Base-by-base conservation (phyloP, 2,329 filamentous ascomycete species). In the Claviceps pazoutovae region DNA sequence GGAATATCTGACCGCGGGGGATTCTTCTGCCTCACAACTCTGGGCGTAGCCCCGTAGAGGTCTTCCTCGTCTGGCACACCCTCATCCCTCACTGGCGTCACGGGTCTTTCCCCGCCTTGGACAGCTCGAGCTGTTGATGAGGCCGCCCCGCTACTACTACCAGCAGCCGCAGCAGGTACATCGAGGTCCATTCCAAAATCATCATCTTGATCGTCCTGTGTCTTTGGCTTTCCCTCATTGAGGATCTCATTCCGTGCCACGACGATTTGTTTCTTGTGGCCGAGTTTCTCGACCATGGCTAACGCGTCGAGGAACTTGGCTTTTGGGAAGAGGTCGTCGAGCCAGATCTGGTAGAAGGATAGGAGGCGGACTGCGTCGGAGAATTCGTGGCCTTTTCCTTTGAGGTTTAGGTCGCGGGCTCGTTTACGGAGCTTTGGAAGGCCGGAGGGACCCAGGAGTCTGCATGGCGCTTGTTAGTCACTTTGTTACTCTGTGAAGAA, bases 371-470 rank as follows among this genome's bases (percentile, higher is more conserved):
- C 79, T 11, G 89, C 80, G 63, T 98, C 93, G 17, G 85, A 83
- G 67, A 93, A 97, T 83, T 98, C 93, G 64, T 97, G 88, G 0
- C 90, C 91, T 67, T 95, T 97, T 48, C 93, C 93, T 64, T 91
- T 94, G 59, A 96, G 81, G 57, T 80, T 87, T 19, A 96, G 70
- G 34, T 80, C 76, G 50, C 79, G 82, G 0, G 87, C 83, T 59
- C 82, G 82, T 55, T 75, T 79, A 43, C 86, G 82, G 50, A 98
- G 71, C 60, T 84, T 88, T 1, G 88, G 88, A 54, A 98, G 89
- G 1, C 93, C 93, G 47, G 81, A 78, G 19, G 83, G 77, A 3
- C 88, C 93, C 1, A 97, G 74, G n/a, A 97, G 71, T 57, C 88
- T 89, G 30, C 7, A 5, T 2, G 16, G 14, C 6, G 3, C 3